Percentiles rank a stretch among this genome's conserved stretches.
Evolutionary conservation across 192 early-diverging fungal species (phyloP).

Genomic region (Glomus cerebriforme): DNA sequence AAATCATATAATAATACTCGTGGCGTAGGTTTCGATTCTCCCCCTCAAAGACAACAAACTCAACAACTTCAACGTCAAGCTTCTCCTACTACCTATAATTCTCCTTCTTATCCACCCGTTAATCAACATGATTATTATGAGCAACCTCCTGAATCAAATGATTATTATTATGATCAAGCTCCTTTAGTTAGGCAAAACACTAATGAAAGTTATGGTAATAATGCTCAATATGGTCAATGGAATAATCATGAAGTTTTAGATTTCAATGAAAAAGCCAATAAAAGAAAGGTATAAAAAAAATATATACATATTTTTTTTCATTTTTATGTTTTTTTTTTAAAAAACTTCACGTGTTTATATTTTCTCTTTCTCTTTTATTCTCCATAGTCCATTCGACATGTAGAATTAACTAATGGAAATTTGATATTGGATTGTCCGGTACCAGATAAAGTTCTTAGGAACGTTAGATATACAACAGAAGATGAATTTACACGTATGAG

Average conservation of each 20-base stretch:
- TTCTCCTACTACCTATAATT: neutral
- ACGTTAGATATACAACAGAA: conserved; percentile 46
- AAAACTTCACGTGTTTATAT: neutral
- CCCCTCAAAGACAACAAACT: no score
- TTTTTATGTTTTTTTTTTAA: neutral
- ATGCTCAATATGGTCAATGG: neutral
- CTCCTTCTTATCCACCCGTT: no score
- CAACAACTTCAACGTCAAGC: neutral
- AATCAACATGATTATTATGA: neutral
- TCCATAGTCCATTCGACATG: neutral
- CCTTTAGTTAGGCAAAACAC: neutral
- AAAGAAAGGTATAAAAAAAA: conserved; percentile 2
- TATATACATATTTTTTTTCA: neutral
- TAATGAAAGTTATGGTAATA: neutral
- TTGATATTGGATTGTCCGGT: conserved; percentile 68
- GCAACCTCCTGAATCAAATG: neutral
- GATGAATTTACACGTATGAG: conserved; percentile 71
- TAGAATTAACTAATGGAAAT: conserved; percentile 67
- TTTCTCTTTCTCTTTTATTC: neutral
- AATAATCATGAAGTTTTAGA: neutral
- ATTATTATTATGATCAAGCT: neutral
- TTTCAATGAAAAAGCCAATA: neutral
- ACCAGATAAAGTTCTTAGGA: conserved; percentile 53
- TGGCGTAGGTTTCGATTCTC: neutral
- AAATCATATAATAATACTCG: neutral